These are phyloP conservation scores for Hyaloscypha hepaticicola DNA, from an alignment of 495 filamentous ascomycete genomes.

Conservation along the genomic window DNA sequence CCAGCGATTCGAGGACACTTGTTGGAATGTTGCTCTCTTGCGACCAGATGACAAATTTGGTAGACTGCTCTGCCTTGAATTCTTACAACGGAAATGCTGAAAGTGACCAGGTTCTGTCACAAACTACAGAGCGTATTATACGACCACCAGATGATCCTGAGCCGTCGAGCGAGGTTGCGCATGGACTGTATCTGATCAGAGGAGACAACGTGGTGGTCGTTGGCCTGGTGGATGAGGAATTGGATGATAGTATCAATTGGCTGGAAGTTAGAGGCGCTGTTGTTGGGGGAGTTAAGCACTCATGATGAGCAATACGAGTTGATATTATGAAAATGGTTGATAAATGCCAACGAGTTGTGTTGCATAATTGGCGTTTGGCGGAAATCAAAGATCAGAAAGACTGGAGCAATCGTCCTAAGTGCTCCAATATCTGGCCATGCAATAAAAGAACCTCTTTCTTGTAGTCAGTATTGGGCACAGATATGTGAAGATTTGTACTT, in stretches of 20 bases:
- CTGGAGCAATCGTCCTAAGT: neutral
- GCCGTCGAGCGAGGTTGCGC: constrained; percentile 73
- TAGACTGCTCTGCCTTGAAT: constrained; percentile 29
- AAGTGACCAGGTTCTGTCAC: constrained; percentile 58
- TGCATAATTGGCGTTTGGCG: constrained; percentile 30
- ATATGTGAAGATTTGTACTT: neutral
- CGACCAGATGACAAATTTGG: constrained; percentile 91
- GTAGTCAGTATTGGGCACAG: neutral
- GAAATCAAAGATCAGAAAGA: neutral
- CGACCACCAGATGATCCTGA: constrained; percentile 78
- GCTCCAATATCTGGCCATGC: neutral
- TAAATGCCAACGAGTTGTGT: constrained; percentile 5
- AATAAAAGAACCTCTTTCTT: neutral
- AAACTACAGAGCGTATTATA: constrained; percentile 89
- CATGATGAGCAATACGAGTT: constrained; percentile 17
- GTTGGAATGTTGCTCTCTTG: constrained; percentile 81
- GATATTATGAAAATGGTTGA: neutral
- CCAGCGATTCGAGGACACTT: constrained; percentile 86
- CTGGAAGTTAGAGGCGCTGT: constrained; percentile 79
- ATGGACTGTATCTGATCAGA: constrained; percentile 88
- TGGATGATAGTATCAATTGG: constrained; percentile 91
- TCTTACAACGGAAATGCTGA: constrained; percentile 8
- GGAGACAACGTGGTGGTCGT: constrained; percentile 94
- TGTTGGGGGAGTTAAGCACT: constrained; percentile 50
- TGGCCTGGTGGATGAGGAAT: constrained; percentile 82